Base-by-base conservation (phyloP, 2,329 filamentous ascomycete species). In the Aspergillus sp. region DNA sequence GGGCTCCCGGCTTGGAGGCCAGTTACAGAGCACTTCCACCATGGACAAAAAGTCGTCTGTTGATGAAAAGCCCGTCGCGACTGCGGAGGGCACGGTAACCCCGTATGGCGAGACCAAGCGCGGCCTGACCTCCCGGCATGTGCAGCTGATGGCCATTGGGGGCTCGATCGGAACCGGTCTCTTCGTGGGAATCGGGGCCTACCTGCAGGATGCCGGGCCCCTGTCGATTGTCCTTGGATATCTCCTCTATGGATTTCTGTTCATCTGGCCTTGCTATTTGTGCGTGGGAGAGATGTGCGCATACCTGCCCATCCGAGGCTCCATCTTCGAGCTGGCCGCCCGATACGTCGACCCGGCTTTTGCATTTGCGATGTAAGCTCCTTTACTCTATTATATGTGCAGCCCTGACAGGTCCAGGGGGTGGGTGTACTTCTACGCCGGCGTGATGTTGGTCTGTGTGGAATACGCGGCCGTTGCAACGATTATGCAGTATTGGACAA, bases 301-400 rank as follows among this genome's bases (percentile, higher is more conserved):
- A 63, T 60, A 71, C 68, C 55, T 74, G 64, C 55, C 74, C 62
- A 73, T 82, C 18, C 78, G 75, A 24, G 80, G 80, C 32, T 76
- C 72, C 0, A 79, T 80, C 49, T 76, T 79, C 9, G 68, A 79
- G 64, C 64, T 81, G 73, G 72, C 80, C 56, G 69, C 80, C 64
- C 71, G 80, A 66, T 76, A 81, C 64, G 70, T 79, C 12, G 80
- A 82, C 61, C 78, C 78, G 9, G 78, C 77, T 0, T 70, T 78
- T 55, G 76, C 75, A 4, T 75, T 76, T 64, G 75, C 75, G 22
- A 71, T 73, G 62, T 69, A 55, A 45, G 65, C 3, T 18, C 26
- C 18, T 1, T 7, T 20, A 22, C 20, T 18, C 9, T 17, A 15
- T 20, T 13, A 8, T 15, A 5, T 6, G 5, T 45, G 5, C 15